Evolutionary conservation across 306 rosid species (phyloP), one percentile per base, ranked within the genome.

Genomic region (Medicago lupulina): DNA sequence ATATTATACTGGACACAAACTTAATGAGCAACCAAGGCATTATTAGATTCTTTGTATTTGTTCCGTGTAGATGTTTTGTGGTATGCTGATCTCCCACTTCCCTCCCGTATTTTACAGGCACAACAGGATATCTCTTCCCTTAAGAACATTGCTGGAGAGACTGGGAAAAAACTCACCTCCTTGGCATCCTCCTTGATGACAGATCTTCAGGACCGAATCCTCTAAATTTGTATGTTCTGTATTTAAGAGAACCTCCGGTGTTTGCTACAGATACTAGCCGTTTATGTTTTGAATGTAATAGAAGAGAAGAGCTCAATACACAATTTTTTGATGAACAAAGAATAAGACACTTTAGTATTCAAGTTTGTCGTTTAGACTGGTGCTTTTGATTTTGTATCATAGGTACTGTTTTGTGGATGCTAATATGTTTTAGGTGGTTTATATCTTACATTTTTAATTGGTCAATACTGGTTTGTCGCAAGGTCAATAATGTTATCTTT

Each of bases 201-300:
- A 11, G 97, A 95, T 85, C 87, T 95, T 80, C 97, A 95, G 75
- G 98, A 92, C 90, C 82, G 97, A 86, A 88, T 95, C 85, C 97
- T 92, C 57, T 95, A 82, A 92, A 84, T 31, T 66, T 83, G 76
- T 82, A 76, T 82, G 78, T 49, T 59, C 4, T 74, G 70, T 69
- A 73, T 74, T 68, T 75, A 72, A 62, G 75, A 75, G 67, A 83
- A 41, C 23, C 74, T 25, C 51, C 62, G 77, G 84, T 73, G 79
- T 83, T 66, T 76, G 60, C 25, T 71, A 67, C 63, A 2, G 6
- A 75, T 79, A 73, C 78, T 87, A 71, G 87, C 83, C 83, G 74
- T 19, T 69, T 76, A 67, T 83, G 83, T 85, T 81, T 86, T 15
- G 70, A 80, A 83, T 85, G 86, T 77, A 81, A 84, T 38, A 79